These are phyloP conservation scores for Claviceps purpurea DNA, from an alignment of 2,329 filamentous ascomycete genomes.

Conservation along the genomic window DNA sequence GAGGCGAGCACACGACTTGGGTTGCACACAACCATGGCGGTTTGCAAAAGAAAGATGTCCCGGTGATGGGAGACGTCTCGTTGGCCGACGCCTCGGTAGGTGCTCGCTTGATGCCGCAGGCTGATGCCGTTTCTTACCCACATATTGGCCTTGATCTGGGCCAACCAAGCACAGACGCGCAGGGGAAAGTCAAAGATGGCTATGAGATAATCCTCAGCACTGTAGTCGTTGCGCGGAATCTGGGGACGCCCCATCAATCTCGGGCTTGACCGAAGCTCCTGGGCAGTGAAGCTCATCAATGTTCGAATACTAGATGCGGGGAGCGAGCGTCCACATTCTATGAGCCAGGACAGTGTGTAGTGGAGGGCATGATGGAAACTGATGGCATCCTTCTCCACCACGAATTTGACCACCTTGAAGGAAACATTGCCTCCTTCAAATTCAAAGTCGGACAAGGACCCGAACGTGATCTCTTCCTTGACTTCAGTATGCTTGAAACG, in stretches of 20 bases:
- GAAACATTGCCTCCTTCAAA: slow-evolving; percentile 49
- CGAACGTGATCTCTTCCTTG: slow-evolving; percentile 75
- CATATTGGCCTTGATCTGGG: slow-evolving; percentile 96
- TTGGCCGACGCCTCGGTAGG: slow-evolving; percentile 79
- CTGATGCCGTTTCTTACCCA: slow-evolving; percentile 98
- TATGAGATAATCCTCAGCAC: slow-evolving; percentile 67
- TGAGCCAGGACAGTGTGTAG: slow-evolving; percentile 89
- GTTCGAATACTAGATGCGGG: slow-evolving; percentile 50
- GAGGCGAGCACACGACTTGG: slow-evolving; percentile 74
- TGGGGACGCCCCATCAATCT: slow-evolving; percentile 46
- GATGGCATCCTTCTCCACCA: slow-evolving; percentile 78
- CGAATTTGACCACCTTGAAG: slow-evolving; percentile 69
- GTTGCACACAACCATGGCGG: slow-evolving; percentile 75
- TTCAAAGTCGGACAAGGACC: slow-evolving; percentile 62
- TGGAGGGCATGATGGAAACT: slow-evolving; percentile 97
- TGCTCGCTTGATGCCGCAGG: slow-evolving; percentile 84
- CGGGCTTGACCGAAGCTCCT: slow-evolving; percentile 54
- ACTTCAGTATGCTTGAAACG: slow-evolving; percentile 81
- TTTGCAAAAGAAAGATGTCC: slow-evolving; percentile 88
- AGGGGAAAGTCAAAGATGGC: slow-evolving; percentile 87
- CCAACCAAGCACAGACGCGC: slow-evolving; percentile 87
- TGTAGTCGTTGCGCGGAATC: slow-evolving; percentile 43
- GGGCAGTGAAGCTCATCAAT: slow-evolving; percentile 57
- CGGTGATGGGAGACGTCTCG: slow-evolving; percentile 88
- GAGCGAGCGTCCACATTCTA: slow-evolving; percentile 77